Conservation (phyloP, 768 basidiomycete species). For the Calocybe indica region DNA sequence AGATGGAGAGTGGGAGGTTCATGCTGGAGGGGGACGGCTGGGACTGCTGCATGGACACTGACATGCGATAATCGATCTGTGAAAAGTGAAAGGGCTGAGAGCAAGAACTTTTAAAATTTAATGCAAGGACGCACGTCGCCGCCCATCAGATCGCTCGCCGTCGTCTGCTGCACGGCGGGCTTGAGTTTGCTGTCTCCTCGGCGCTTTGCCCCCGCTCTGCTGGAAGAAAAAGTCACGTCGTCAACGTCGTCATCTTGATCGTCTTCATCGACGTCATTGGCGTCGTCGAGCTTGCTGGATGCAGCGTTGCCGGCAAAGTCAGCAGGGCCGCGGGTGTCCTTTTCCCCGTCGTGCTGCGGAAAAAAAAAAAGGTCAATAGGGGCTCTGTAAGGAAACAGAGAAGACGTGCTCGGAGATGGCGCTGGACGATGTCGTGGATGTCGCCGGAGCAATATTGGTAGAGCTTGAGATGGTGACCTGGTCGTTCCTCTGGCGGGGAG, state of each 20-base stretch:
- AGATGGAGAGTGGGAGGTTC: slow-evolving; percentile 23
- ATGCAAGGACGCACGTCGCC: slow-evolving; percentile 6
- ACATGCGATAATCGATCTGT: slow-evolving; percentile 18
- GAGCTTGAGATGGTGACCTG: slow-evolving; percentile 75
- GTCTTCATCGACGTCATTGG: slow-evolving; percentile 36
- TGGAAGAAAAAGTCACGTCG: slow-evolving; percentile 24
- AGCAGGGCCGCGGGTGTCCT: slow-evolving; percentile 37
- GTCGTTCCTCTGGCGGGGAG: slow-evolving; percentile 55
- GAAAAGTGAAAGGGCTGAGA: neutral
- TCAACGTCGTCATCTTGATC: slow-evolving; percentile 27
- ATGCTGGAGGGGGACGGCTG: slow-evolving; percentile 14
- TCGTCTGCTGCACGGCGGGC: slow-evolving; percentile 12
- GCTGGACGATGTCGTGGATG: slow-evolving; percentile 62
- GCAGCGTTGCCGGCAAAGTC: slow-evolving; percentile 37
- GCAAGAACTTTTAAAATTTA: neutral
- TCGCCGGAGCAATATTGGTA: slow-evolving; percentile 78
- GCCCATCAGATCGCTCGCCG: slow-evolving; percentile 10
- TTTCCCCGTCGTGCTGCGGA: slow-evolving; percentile 42
- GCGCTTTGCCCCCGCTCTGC: slow-evolving; percentile 18
- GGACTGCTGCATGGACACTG: slow-evolving; percentile 7
- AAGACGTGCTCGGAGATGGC: slow-evolving; percentile 44
- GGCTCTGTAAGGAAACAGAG: slow-evolving; percentile 1
- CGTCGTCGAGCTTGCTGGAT: slow-evolving; percentile 24
- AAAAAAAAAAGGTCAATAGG: slow-evolving; percentile 8
- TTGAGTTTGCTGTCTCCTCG: slow-evolving; percentile 27